phyloP scores from a whole-genome alignment of 108 stramenopile genomes.

The Epipyxis sp. region DNA sequence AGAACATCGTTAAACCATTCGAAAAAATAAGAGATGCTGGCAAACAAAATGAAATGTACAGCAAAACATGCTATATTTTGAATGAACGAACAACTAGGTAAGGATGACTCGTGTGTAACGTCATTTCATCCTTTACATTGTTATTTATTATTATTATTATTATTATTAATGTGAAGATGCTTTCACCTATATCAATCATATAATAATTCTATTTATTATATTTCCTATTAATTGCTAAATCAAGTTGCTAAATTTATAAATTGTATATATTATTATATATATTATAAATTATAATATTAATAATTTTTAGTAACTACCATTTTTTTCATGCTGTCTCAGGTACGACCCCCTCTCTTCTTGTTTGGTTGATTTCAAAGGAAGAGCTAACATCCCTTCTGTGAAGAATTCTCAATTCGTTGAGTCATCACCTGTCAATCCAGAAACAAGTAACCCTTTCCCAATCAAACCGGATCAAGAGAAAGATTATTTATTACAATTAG shows the following conservation, averaged over 20 bases:
- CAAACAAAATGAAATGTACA: slow-evolving; percentile 17
- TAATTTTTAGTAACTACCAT: too few species aligned
- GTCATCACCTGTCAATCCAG: not conserved
- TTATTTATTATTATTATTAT: too few species aligned
- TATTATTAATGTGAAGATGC: too few species aligned
- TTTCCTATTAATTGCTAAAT: slow-evolving; percentile 39
- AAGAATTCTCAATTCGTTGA: slow-evolving; percentile 59
- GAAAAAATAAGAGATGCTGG: not conserved
- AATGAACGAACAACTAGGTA: not conserved
- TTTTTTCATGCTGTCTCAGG: too few species aligned
- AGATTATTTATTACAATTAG: slow-evolving; percentile 51
- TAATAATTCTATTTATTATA: slow-evolving; percentile 18
- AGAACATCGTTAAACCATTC: slow-evolving; percentile 6
- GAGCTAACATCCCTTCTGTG: slow-evolving; percentile 52
- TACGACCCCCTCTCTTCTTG: slow-evolving; percentile 56
- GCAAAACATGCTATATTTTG: not conserved
- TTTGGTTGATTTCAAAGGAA: slow-evolving; percentile 56
- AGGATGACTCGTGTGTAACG: too few species aligned
- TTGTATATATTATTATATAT: too few species aligned
- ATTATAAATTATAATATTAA: too few species aligned
- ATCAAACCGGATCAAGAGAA: not conserved
- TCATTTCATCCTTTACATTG: too few species aligned
- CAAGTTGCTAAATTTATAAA: slow-evolving; percentile 22
- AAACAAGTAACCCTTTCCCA: too few species aligned
- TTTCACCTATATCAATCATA: too few species aligned